Base-by-base conservation (phyloP, 495 filamentous ascomycete genomes). In the Penicillium atrosanguineum region DNA sequence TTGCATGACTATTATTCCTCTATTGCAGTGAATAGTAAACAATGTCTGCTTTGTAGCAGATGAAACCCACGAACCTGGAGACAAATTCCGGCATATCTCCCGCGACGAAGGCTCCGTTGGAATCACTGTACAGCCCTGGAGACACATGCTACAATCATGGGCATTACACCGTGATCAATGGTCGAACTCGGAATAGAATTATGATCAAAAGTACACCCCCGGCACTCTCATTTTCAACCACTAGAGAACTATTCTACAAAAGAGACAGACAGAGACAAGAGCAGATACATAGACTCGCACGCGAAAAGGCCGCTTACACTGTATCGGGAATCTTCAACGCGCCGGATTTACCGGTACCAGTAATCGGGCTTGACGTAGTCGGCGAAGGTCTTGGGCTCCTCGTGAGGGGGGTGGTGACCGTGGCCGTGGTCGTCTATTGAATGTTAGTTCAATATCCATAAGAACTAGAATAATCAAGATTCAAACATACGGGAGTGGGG, bases 341-440 rank as follows among this genome's bases (percentile, higher is more conserved):
- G 29, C 34, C 50, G 29, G 47, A 73, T 76, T 69, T 76, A 79
- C 69, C 74, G 74, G 72, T 88, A 96, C 79, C 85, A 83, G 82
- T 97, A 97, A 64, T 94, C 81, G 26, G 90, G 89, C 83, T 86
- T 88, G 70, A 98, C 87, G 77, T 76, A 96, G 82, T 98, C 86
- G 70, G 88, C 88, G 60, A 95, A 90, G 52, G 87, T 95, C 85
- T 94, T 93, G 68, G 90, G 88, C 76, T 94, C 89, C 72, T 82
- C 81, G 67, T 79, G 83, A 65, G 75, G 73, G 61, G 82, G 80
- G 74, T 75, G 62, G 65, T 81, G 75, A 50, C 66, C 72, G 69
- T 82, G 75, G 49, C 57, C 70, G 64, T 83, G 76, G 56, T 79
- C 78, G 58, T 77, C 63, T 65, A 34, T 42, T 34, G 7, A 40